A percentile compares a stretch with the other conserved stretches of the same genome.
Conservation (phyloP, 305 asterid species). For the Plantago coronopus region DNA sequence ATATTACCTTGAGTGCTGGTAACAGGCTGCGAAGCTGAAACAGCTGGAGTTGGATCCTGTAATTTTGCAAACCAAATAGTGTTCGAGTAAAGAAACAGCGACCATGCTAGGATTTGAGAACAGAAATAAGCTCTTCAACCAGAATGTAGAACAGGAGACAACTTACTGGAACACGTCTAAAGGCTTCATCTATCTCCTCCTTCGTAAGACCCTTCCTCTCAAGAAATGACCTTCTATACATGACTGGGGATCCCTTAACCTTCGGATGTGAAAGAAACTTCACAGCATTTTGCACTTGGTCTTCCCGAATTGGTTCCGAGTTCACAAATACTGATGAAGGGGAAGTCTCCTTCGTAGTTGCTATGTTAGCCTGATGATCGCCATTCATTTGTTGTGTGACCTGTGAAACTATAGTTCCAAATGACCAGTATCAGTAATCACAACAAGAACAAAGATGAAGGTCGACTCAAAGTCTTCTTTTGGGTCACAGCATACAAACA, state of each 20-base stretch:
- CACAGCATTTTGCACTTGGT: constrained; percentile 88
- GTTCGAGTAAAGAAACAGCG: constrained; percentile 5
- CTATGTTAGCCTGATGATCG: constrained; percentile 36
- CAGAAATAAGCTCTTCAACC: constrained; percentile 12
- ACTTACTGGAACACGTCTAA: constrained; percentile 89
- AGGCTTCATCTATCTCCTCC: constrained; percentile 99
- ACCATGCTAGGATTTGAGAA: not conserved
- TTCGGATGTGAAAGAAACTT: constrained; percentile 97
- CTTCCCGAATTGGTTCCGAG: constrained; percentile 93
- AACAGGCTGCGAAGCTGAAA: constrained; percentile 44
- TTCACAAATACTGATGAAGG: constrained; percentile 80
- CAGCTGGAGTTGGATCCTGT: constrained; percentile 75
- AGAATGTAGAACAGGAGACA: constrained; percentile 11
- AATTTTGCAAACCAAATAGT: constrained; percentile 25
- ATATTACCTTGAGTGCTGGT: constrained; percentile 56
- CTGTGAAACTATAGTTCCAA: constrained; percentile 43
- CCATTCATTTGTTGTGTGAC: constrained; percentile 31
- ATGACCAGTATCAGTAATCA: constrained; percentile 10
- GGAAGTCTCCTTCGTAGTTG: constrained; percentile 50
- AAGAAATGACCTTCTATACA: constrained; percentile 91
- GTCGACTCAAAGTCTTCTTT: not conserved
- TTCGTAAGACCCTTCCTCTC: constrained; percentile 97
- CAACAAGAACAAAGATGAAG: not conserved
- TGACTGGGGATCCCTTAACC: constrained; percentile 91
- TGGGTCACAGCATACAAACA: constrained; percentile 11